These are phyloP conservation scores for Blepharisma japonicum DNA, from an alignment of 73 alveolate genomes.

Conservation along the genomic window DNA sequence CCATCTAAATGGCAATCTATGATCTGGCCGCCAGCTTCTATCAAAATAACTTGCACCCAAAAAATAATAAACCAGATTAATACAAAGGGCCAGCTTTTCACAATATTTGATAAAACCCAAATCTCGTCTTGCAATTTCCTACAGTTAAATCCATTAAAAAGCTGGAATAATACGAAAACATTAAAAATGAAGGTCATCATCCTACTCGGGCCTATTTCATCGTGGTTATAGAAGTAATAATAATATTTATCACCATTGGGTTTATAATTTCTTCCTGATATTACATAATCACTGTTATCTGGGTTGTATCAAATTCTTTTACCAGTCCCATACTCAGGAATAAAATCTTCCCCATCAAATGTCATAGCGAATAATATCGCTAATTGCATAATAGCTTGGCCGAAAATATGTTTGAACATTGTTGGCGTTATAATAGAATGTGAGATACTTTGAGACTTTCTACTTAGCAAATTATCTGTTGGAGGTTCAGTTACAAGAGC, in stretches of 20 bases:
- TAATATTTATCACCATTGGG: background rate
- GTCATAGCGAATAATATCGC: constrained; percentile 47
- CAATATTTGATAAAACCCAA: constrained; percentile 70
- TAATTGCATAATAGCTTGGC: constrained; percentile 65
- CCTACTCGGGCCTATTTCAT: constrained; percentile 33
- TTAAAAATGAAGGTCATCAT: constrained; percentile 85
- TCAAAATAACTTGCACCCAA: constrained; percentile 50
- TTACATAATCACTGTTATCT: background rate
- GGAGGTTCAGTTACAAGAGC: constrained; percentile 96
- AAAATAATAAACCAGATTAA: constrained; percentile 65
- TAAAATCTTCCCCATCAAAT: constrained; percentile 69
- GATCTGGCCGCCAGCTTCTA: constrained; percentile 62
- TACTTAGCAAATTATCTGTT: constrained; percentile 65
- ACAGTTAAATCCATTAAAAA: constrained; percentile 83
- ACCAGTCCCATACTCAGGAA: constrained; percentile 54
- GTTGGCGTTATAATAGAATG: constrained; percentile 51
- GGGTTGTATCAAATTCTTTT: background rate
- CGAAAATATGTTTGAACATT: constrained; percentile 84
- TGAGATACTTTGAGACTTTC: constrained; percentile 80
- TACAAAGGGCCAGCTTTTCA: constrained; percentile 55
- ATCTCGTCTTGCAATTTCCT: constrained; percentile 84
- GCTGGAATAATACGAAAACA: constrained; percentile 74
- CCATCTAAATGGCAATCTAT: constrained; percentile 77
- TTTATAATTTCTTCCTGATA: background rate
- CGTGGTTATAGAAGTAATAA: background rate